Percentiles rank a stretch among this genome's conserved stretches.
These are phyloP conservation scores for Silene latifolia DNA, from an alignment of 148 eudicot species.

Conservation along the genomic window DNA sequence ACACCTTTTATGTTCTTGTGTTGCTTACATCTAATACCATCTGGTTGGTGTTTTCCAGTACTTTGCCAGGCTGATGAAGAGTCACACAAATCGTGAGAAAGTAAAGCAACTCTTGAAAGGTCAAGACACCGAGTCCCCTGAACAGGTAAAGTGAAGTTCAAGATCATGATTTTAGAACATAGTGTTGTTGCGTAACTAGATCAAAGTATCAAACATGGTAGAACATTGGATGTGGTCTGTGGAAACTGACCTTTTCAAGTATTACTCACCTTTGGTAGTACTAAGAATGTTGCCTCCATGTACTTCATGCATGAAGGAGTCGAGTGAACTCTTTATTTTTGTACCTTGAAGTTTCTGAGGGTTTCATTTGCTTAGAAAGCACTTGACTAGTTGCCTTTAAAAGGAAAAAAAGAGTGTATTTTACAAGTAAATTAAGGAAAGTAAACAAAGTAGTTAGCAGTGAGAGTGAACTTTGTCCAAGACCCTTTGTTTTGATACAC, in stretches of 20 bases:
- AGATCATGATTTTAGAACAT: neutral
- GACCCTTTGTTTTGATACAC: neutral
- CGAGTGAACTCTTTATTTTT: neutral
- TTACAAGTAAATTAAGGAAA: neutral
- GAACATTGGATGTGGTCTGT: neutral
- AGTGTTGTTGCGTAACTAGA: neutral
- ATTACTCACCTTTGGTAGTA: neutral
- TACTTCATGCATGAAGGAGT: neutral
- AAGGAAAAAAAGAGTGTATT: neutral
- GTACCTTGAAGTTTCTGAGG: neutral
- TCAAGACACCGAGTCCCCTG: conserved; percentile 49
- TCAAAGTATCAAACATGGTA: no score
- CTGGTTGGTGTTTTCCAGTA: conserved; percentile 38
- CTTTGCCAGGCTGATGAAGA: conserved; percentile 46
- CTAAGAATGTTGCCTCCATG: neutral
- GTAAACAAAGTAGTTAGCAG: neutral
- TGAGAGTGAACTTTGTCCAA: neutral
- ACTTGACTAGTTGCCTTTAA: neutral
- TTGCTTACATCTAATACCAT: conserved; percentile 9
- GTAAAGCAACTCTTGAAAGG: conserved; percentile 36
- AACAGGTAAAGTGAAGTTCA: conserved; percentile 47
- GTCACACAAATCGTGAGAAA: conserved; percentile 36
- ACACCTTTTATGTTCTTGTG: neutral
- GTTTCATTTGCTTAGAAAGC: neutral
- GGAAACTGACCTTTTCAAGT: neutral